Evolutionary conservation across 2,329 filamentous ascomycete species (phyloP).

Genomic region (Aspergillus proliferans): DNA sequence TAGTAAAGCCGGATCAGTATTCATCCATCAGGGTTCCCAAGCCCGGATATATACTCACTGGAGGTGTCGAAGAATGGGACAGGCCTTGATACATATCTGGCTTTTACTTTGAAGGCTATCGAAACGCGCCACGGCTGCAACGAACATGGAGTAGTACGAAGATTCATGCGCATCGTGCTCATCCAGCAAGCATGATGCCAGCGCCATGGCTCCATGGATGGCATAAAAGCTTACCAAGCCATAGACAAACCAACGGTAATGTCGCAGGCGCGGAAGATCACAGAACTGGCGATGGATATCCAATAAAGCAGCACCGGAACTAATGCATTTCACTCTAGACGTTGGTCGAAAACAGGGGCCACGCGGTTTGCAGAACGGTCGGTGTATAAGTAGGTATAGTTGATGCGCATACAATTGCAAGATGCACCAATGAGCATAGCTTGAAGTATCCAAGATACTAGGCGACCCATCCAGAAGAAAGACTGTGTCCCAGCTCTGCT

Average conservation of each 20-base stretch:
- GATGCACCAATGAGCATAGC: slow-evolving; percentile 23
- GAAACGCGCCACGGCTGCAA: background rate
- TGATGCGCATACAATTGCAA: slow-evolving; percentile 27
- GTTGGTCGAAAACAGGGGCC: slow-evolving; percentile 1
- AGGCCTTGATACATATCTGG: slow-evolving; percentile 1
- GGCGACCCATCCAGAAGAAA: slow-evolving; percentile 12
- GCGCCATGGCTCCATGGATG: slow-evolving; percentile 21
- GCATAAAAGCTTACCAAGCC: slow-evolving; percentile 22
- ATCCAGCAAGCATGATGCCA: slow-evolving; percentile 13
- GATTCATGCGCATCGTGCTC: background rate
- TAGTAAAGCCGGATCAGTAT: background rate
- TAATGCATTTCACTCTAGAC: slow-evolving; percentile 15
- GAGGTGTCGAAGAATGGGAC: slow-evolving; percentile 4
- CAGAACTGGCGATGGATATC: slow-evolving; percentile 17
- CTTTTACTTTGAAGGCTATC: background rate
- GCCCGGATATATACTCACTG: slow-evolving; percentile 1
- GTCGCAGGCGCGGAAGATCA: slow-evolving; percentile 13
- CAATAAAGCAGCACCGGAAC: slow-evolving; percentile 15
- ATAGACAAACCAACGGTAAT: slow-evolving; percentile 20
- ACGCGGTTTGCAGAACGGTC: slow-evolving; percentile 12
- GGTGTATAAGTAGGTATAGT: slow-evolving; percentile 23
- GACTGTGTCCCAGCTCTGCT: slow-evolving; percentile 12
- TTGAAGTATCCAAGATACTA: slow-evolving; percentile 12
- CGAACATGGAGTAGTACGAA: background rate
- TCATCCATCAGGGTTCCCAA: background rate